Evolutionary conservation across 2,329 filamentous ascomycete species (phyloP).

Genomic region (Penicillium expansum): DNA sequence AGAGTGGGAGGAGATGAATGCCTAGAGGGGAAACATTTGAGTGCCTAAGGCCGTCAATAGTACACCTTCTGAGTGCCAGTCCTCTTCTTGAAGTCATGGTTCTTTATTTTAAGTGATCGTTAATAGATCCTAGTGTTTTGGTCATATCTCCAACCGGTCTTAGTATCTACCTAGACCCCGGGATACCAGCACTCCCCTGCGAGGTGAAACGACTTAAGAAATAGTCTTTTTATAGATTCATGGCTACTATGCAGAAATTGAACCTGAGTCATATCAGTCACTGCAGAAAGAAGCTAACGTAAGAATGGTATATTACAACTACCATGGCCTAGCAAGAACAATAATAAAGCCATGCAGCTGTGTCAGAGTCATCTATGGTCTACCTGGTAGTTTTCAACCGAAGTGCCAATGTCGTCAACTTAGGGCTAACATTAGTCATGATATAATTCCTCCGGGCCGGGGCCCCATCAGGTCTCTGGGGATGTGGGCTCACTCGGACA

Average conservation of each 20-base stretch:
- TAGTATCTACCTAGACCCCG: background rate
- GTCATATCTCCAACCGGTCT: background rate
- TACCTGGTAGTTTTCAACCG: background rate
- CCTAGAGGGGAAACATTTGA: background rate
- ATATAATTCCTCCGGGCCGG: background rate
- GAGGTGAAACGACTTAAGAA: background rate
- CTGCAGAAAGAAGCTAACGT: background rate
- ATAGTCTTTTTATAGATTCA: too few relatives aligned
- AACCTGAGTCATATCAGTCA: background rate
- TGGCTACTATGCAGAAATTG: too few relatives aligned
- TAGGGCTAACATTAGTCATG: conserved; percentile 7
- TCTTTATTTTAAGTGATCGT: background rate
- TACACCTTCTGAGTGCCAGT: background rate
- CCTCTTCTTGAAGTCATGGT: background rate
- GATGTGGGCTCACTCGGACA: conserved; percentile 12
- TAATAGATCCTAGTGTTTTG: background rate
- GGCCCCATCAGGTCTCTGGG: background rate
- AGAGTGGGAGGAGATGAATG: background rate
- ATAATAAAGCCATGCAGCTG: background rate
- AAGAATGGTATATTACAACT: background rate
- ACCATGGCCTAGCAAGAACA: background rate
- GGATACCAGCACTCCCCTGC: background rate
- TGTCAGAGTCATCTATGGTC: background rate
- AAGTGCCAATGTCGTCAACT: background rate
- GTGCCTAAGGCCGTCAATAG: background rate